Evolutionary conservation across 2,329 filamentous ascomycete species (phyloP), one percentile per base, ranked within the genome.

Genomic region (Microdochium nivale): DNA sequence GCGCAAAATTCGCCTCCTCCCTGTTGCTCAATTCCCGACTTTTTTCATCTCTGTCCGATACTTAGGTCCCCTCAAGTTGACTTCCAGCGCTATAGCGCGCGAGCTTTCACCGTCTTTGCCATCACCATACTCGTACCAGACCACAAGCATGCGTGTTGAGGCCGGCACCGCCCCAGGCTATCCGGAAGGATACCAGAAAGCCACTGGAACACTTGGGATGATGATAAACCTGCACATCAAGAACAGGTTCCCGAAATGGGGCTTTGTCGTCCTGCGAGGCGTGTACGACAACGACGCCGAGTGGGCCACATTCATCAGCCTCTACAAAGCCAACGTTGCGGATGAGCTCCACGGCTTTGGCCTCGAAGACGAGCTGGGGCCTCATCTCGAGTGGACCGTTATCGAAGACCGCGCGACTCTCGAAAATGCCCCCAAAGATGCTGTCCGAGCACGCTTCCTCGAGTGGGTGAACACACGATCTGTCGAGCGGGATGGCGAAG

Each of bases 381-480:
- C 33, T 4, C 7, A 54, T 32, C 50, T 86, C 78, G 63, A 75
- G 74, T 51, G 81, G 81, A 54, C 54, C 24, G 19, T 43, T 13
- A 40, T 52, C 25, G 50, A 55, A 43, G 47, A 53, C 33, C 51
- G 50, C 27, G 27, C 49, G 40, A 25, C 40, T 1, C 51, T 51
- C 14, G 49, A 52, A 27, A 49, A 47, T 27, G 46, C 47, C 16
- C 49, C 52, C 23, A 54, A 56, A 30, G 50, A 56, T 25, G 27
- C 24, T 16, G 48, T 56, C 30, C 32, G 52, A 21, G 46, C 25
- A 11, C 44, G 48, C n/a, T 74, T 83, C 52, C 84, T 83, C 62
- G 83, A 80, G 21, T 86, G 84, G 64, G 67, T 85, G 47, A 81
- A 84, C 8, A 30, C 50, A 11, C 49, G 51, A 10, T 56, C 51